phyloP scores from a whole-genome alignment of 1,284 basidiomycete genomes.

The Puccinia polysora region DNA sequence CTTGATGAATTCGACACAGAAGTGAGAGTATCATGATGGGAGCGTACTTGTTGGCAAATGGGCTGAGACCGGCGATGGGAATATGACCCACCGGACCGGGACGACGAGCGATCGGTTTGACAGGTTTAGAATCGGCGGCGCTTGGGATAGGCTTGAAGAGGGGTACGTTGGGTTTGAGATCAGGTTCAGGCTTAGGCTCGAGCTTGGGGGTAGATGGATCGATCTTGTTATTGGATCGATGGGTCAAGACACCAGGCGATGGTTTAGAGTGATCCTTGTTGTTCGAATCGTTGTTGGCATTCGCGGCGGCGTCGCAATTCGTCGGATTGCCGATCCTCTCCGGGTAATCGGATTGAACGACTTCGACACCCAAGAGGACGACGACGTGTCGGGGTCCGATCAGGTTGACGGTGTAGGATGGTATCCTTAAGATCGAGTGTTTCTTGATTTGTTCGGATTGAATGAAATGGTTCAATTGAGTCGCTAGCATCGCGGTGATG shows the following conservation, averaged over 20 bases:
- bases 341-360: conserved; percentile 57
- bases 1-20: background rate
- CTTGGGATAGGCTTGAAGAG: conserved; percentile 48
- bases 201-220: conserved; percentile 47
- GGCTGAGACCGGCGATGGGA: conserved; percentile 90
- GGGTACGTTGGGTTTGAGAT: conserved; percentile 45
- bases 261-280: conserved; percentile 43
- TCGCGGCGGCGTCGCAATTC: conserved; percentile 54
- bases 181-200: conserved; percentile 47
- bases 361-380: conserved; percentile 71
- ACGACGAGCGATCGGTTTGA: conserved; percentile 48
- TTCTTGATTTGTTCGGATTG: conserved; percentile 66
- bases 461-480: conserved; percentile 76
- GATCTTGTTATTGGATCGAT: conserved; percentile 49
- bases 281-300: conserved; percentile 1
- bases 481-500: conserved; percentile 89
- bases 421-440: conserved; percentile 68
- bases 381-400: conserved; percentile 66
- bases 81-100: conserved; percentile 57
- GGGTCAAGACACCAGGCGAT: conserved; percentile 45
- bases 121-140: conserved; percentile 49
- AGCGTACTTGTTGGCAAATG: conserved; percentile 88
- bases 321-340: conserved; percentile 73
- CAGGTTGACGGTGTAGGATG: conserved; percentile 74
- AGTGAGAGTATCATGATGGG: background rate